Base-by-base conservation (phyloP, 768 basidiomycete species). In the Boletellus sp. region DNA sequence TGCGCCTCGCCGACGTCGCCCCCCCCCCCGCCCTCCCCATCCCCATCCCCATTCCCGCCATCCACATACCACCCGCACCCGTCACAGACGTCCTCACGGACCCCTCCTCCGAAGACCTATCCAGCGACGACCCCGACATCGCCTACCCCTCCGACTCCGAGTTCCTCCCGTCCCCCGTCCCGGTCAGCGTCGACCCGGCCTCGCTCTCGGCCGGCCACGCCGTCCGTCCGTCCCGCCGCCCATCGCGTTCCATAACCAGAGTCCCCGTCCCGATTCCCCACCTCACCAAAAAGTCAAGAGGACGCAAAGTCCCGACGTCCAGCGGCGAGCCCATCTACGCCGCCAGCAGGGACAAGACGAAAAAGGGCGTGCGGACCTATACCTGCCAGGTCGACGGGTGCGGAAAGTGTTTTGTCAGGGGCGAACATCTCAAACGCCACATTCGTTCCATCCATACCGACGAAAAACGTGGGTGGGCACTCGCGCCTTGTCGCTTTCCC, bases 371-470 rank as follows among this genome's bases (percentile, higher is more conserved):
- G 13, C 71, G 86, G 42, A 73, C 77, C 24, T 85, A 82, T 64
- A 73, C 79, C 52, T 92, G 90, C 64, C 72, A 74, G 17, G 86
- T 87, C 0, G 71, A 78, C 1, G 87, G 79, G 1, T 93, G 90
- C 57, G 81, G 81, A 16, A 90, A 90, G 70, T 83, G 83, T 49
- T 94, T 94, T 59, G 80, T 80, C 33, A 74, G 90, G 2, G 79
- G 83, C 1, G 88, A 91, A 57, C 90, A 93, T 66, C 71, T 94
- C 50, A 90, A 90, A 69, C 72, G 90, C 23, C 90, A 92, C 70
- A 77, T 91, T 17, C 68, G 84, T 51, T 84, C 83, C 47, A 84
- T 93, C 42, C 90, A 93, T 66, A 90, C 90, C 2, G 73, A 87
- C 56, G 88, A 90, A 60, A 90, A 87, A 74, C 86, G 90, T 91